phyloP scores from a whole-genome alignment of 1,139 yeast genomes.

The Sugiyamaella xylanicola region DNA sequence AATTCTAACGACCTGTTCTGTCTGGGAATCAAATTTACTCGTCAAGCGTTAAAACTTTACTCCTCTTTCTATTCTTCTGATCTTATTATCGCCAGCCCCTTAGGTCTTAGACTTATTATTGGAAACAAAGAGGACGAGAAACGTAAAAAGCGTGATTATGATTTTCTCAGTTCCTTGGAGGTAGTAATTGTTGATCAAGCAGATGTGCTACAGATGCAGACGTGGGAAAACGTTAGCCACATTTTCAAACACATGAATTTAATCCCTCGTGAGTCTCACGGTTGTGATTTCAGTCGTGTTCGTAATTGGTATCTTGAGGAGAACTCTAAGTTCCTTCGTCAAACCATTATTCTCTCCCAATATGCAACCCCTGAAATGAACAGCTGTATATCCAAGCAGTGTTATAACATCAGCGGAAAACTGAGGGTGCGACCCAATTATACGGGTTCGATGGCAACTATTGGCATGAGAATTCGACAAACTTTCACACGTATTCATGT shows the following conservation, averaged over 20 bases:
- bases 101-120: constrained; percentile 81
- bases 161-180: constrained; percentile 88
- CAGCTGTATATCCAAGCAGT: constrained; percentile 58
- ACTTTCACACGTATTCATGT: constrained; percentile 54
- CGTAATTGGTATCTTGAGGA: constrained; percentile 93
- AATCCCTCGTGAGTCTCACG: constrained; percentile 76
- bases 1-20: constrained; percentile 92
- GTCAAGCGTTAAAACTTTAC: constrained; percentile 81
- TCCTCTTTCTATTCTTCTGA: constrained; percentile 86
- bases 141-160: constrained; percentile 48
- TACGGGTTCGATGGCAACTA: constrained; percentile 36
- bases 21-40: constrained; percentile 82
- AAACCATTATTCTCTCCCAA: constrained; percentile 72
- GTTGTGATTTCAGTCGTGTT: constrained; percentile 88
- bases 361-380: constrained; percentile 81
- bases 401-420: constrained; percentile 68
- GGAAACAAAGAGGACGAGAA: constrained; percentile 49
- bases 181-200: constrained; percentile 77
- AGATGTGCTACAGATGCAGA: constrained; percentile 88
- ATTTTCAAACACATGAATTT: constrained; percentile 72
- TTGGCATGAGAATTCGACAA: constrained; percentile 66
- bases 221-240: constrained; percentile 78
- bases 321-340: constrained; percentile 72
- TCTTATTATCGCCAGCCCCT: constrained; percentile 85
- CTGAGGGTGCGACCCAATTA: constrained; percentile 42